These are phyloP conservation scores for Botrytis sinoallii DNA, from an alignment of 2,329 filamentous ascomycete species.

Conservation along the genomic window DNA sequence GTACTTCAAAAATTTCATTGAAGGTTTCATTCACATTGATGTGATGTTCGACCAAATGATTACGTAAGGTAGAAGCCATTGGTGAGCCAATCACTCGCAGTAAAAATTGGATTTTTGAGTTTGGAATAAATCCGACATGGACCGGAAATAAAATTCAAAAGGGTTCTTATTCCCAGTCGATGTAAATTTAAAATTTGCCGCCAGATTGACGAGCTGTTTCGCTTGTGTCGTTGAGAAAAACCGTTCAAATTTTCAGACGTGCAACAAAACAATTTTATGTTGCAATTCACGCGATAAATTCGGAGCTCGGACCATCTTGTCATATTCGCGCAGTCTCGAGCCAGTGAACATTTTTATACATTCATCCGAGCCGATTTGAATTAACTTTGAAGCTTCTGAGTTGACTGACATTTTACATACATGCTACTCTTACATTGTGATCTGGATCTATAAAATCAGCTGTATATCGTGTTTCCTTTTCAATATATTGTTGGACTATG, in stretches of 20 bases:
- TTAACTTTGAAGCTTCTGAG: background rate
- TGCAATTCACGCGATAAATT: background rate
- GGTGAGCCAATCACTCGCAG: background rate
- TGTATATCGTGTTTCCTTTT: background rate
- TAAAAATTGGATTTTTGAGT: background rate
- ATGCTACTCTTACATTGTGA: background rate
- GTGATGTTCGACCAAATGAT: background rate
- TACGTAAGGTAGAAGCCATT: background rate
- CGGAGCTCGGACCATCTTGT: background rate
- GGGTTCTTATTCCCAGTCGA: background rate
- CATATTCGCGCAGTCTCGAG: background rate
- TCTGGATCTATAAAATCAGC: background rate
- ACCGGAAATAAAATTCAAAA: background rate
- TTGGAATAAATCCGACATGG: background rate
- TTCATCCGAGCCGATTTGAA: background rate
- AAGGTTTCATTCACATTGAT: background rate
- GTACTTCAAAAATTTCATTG: background rate
- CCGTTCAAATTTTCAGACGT: background rate
- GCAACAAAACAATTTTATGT: background rate
- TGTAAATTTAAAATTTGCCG: background rate
- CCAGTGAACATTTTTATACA: background rate
- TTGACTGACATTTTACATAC: background rate
- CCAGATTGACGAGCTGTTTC: background rate
- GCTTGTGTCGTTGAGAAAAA: background rate
- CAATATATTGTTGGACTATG: background rate